Evolutionary conservation across 2,329 filamentous ascomycete species (phyloP), one percentile per base, ranked within the genome.

Genomic region (Dactylellina haptotyla): DNA sequence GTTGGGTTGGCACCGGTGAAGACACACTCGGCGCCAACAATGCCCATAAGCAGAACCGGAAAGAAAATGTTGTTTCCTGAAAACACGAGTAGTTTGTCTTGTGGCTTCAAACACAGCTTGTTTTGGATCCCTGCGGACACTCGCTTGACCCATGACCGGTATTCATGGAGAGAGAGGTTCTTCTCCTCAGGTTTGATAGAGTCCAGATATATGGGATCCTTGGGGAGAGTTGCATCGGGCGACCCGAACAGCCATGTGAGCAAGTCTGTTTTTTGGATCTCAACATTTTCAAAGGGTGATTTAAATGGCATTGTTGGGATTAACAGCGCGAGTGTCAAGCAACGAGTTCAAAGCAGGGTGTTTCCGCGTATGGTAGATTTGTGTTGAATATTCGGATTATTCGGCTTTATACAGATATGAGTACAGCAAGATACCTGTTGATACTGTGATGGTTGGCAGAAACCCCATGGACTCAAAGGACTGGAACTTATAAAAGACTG

Each of bases 1-100:
- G 84, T 84, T 0, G 90, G 89, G 73, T 92, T 92, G 1, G 89
- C 89, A 25, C 90, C 91, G 0, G 88, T 90, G 81, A 94, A 94
- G 61, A 94, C 83, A 1, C 90, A 90, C 2, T 90, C 90, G 0
- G 91, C 90, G 87, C 92, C 92, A 56, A 92, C 83, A 18, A 90
- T 84, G 14, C 91, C 91, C 80, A 92, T 84, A 61, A 93, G 87
- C 0, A 91, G 83, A 0, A 87, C 83, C 0, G 91, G 89, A 78
- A 89, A 91, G 82, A 89, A 91, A 12, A 94, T 80, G 76, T 86
- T 88, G 80, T 93, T 94, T 20, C 87, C 86, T 0, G 89, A 89
- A 80, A 89, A 93, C 18, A 94, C 81, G 50, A 94, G 82, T 3
- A 94, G 87, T 1, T 90, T 87, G 76, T 93, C 90, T 9, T 90